A percentile compares a stretch with the other conserved stretches of the same genome.
phyloP scores from a whole-genome alignment of 2,329 filamentous ascomycete species.

The Alternaria angustiovoidea region DNA sequence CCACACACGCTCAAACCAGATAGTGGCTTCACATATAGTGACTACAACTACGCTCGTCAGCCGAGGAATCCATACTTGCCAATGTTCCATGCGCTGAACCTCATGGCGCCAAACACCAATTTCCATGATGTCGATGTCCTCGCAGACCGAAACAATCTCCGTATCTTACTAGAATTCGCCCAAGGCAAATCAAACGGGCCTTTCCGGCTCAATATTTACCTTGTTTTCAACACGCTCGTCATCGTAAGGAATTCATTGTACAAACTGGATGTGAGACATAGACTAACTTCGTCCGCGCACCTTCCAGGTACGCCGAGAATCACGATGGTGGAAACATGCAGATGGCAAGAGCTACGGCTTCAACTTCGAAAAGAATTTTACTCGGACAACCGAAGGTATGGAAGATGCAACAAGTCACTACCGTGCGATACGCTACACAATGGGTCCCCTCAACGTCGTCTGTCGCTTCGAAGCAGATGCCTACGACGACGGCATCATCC shows the following conservation, averaged over 20 bases:
- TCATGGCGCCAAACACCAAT: slow-evolving; percentile 32
- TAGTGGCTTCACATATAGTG: slow-evolving; percentile 29
- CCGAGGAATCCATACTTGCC: slow-evolving; percentile 34
- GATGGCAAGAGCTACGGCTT: slow-evolving; percentile 28
- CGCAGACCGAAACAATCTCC: slow-evolving; percentile 42
- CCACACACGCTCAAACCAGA: slow-evolving; percentile 32
- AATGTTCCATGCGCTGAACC: slow-evolving; percentile 35
- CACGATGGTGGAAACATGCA: slow-evolving; percentile 31
- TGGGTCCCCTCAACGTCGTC: slow-evolving; percentile 38
- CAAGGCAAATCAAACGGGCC: slow-evolving; percentile 35
- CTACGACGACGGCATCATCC: slow-evolving; percentile 27
- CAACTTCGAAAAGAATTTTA: slow-evolving; percentile 42
- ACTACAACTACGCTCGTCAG: slow-evolving; percentile 42
- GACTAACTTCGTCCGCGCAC: no score
- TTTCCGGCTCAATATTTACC: slow-evolving; percentile 35
- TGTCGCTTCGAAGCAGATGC: slow-evolving; percentile 42
- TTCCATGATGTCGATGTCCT: slow-evolving; percentile 37
- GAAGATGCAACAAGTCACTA: slow-evolving; percentile 41
- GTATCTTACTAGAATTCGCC: slow-evolving; percentile 35
- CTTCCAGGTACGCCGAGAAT: slow-evolving; percentile 27
- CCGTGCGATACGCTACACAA: slow-evolving; percentile 37
- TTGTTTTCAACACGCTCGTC: slow-evolving; percentile 36
- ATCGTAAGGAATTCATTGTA: slow-evolving; percentile 10
- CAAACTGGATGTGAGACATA: no score
- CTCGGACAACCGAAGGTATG: slow-evolving; percentile 27